Conservation (phyloP, 2,329 filamentous ascomycete genomes). For the Lachnellula cervina region DNA sequence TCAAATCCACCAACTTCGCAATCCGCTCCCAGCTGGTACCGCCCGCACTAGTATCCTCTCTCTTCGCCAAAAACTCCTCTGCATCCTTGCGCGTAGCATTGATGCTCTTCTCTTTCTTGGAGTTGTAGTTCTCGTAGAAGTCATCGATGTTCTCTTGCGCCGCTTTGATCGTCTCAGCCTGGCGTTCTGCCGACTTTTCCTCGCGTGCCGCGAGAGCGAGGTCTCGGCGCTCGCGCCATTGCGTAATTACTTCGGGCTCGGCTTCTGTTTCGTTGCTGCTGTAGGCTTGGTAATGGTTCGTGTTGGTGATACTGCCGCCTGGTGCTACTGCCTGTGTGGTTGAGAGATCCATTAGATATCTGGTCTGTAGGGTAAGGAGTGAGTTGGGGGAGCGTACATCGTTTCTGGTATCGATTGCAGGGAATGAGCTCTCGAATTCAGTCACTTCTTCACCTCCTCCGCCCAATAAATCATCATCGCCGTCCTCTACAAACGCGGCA, state of each 20-base stretch:
- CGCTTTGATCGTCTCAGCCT: constrained; percentile 79
- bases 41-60: constrained; percentile 89
- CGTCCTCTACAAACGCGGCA: constrained; percentile 57
- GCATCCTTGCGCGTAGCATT: constrained; percentile 85
- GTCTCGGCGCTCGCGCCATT: constrained; percentile 90
- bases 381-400: constrained; percentile 49
- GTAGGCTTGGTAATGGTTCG: constrained; percentile 29
- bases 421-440: constrained; percentile 84
- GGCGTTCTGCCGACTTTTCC: constrained; percentile 76
- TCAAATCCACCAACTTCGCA: constrained; percentile 93
- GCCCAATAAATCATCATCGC: constrained; percentile 68
- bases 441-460: constrained; percentile 42
- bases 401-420: constrained; percentile 64
- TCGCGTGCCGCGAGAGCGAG: constrained; percentile 77
- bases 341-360: background rate
- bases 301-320: constrained; percentile 75
- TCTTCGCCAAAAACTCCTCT: constrained; percentile 81
- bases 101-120: constrained; percentile 92
- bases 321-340: constrained; percentile 60
- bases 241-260: constrained; percentile 81
- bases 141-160: constrained; percentile 95
- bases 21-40: constrained; percentile 99
- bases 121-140: constrained; percentile 99
- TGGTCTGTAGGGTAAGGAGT: background rate
- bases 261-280: constrained; percentile 49